Conservation (phyloP, 2,329 filamentous ascomycete genomes). For the Aspergillus melleus region DNA sequence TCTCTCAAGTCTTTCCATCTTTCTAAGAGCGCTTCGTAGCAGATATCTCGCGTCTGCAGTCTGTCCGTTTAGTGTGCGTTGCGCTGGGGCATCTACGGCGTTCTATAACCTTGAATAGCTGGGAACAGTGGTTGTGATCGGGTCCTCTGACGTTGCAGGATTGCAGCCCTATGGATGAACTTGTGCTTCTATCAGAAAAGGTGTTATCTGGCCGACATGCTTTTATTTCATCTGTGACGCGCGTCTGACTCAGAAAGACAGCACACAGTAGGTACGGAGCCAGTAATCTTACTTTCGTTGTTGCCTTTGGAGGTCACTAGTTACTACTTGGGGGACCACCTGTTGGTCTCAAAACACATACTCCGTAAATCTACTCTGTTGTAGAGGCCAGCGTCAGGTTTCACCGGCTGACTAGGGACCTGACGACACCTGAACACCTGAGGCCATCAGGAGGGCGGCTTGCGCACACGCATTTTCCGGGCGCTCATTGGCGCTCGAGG, state of each 20-base stretch:
- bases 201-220: background rate
- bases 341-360: no score
- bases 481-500: slow-evolving; percentile 16
- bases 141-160: slow-evolving; percentile 10
- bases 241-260: no score
- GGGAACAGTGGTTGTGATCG: slow-evolving; percentile 4
- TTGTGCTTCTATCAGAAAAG: background rate
- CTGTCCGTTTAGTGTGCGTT: background rate
- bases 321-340: no score
- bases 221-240: background rate
- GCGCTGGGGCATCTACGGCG: background rate
- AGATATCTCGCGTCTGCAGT: background rate
- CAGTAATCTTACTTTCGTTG: no score
- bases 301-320: no score
- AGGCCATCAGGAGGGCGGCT: background rate
- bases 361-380: no score
- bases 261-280: no score
- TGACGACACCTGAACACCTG: background rate
- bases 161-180: slow-evolving; percentile 10
- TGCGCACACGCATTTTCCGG: slow-evolving; percentile 6
- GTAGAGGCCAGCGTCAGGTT: no score
- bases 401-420: no score
- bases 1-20: slow-evolving; percentile 1
- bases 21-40: slow-evolving; percentile 1
- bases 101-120: background rate